Percentiles rank a stretch among this genome's conserved stretches.
These are phyloP conservation scores for Turritis glabra DNA, from an alignment of 345 rosid species.

Conservation along the genomic window DNA sequence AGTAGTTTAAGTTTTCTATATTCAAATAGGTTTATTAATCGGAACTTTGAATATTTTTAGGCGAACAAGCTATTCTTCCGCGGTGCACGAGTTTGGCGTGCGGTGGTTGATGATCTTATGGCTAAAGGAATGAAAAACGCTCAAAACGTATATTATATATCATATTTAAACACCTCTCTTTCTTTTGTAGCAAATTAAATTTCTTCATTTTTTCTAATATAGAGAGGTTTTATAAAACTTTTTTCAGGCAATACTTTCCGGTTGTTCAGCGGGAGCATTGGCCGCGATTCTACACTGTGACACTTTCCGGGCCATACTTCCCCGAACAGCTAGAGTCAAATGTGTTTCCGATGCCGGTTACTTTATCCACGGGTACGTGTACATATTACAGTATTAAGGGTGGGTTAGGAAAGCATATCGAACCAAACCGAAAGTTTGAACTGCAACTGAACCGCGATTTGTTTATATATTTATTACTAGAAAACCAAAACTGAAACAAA, in stretches of 20 bases:
- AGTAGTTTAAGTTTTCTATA: no score
- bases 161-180: neutral
- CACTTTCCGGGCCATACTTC: constrained; percentile 65
- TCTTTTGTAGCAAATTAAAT: neutral
- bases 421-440: neutral
- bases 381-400: neutral
- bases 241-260: constrained; percentile 79
- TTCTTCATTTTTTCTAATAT: neutral
- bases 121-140: constrained; percentile 85
- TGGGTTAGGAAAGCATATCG: neutral
- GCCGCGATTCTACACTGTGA: constrained; percentile 87
- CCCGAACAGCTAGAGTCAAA: constrained; percentile 68
- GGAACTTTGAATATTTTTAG: constrained; percentile 44
- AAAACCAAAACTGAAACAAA: neutral
- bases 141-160: constrained; percentile 52
- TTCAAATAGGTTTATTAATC: neutral
- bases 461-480: no score
- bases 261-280: constrained; percentile 97
- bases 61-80: constrained; percentile 72
- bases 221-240: neutral
- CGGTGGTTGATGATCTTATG: constrained; percentile 70
- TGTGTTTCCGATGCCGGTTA: constrained; percentile 95
- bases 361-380: constrained; percentile 74
- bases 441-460: no score
- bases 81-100: constrained; percentile 76